These are phyloP conservation scores for Lactarius hengduanensis DNA, from an alignment of 768 basidiomycete species.

Conservation along the genomic window DNA sequence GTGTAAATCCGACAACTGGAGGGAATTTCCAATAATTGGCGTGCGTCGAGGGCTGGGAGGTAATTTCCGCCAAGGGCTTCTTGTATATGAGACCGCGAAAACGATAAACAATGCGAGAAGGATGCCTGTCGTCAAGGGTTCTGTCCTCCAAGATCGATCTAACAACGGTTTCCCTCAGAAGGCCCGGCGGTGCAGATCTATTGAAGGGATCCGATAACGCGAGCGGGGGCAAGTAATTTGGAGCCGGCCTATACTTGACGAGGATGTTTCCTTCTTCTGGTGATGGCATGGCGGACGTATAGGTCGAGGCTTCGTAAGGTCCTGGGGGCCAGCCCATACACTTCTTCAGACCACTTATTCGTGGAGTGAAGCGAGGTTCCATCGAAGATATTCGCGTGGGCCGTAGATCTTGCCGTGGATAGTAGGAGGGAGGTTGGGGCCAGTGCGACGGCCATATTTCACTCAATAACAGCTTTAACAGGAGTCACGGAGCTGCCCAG, in stretches of 20 bases:
- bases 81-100: not conserved
- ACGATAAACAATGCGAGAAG: not conserved
- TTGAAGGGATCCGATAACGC: slow-evolving; percentile 16
- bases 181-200: no score
- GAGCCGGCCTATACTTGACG: no score
- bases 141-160: slow-evolving; percentile 3
- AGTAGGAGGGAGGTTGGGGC: not conserved
- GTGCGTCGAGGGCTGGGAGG: slow-evolving; percentile 10
- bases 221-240: not conserved
- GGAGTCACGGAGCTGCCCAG: not conserved
- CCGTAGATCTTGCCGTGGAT: not conserved
- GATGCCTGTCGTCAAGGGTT: not conserved
- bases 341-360: not conserved
- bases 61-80: slow-evolving; percentile 17
- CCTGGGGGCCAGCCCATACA: slow-evolving; percentile 1
- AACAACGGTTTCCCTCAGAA: slow-evolving; percentile 9
- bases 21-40: slow-evolving; percentile 15
- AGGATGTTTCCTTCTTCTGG: not conserved
- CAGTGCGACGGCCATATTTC: not conserved
- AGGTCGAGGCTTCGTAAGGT: not conserved
- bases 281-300: not conserved
- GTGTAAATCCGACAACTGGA: slow-evolving; percentile 5
- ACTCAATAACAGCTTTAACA: not conserved
- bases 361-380: not conserved
- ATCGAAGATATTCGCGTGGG: not conserved